phyloP scores from a whole-genome alignment of 805 yeast species.

The Candida suzukii region DNA sequence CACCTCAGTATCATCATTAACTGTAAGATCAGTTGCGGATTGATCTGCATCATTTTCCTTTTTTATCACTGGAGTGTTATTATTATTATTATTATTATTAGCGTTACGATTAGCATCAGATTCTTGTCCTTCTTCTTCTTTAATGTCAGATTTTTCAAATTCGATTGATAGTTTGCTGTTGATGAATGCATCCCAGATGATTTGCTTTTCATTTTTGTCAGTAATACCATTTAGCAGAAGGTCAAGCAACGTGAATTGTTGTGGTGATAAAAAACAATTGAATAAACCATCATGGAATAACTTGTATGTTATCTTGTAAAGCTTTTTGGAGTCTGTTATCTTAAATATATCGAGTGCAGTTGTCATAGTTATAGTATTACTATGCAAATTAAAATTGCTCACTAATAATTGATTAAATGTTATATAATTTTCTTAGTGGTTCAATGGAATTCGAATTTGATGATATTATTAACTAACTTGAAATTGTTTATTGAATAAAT shows the following conservation, averaged over 20 bases:
- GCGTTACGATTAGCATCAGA: no score
- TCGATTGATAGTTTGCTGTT: conserved; percentile 28
- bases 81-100: no score
- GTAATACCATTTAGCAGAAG: conserved; percentile 31
- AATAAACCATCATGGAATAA: conserved; percentile 33
- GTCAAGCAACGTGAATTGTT: conserved; percentile 45
- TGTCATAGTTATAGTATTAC: neutral
- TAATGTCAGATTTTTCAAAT: conserved; percentile 17
- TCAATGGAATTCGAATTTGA: no score
- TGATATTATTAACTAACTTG: no score
- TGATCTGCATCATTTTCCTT: conserved; percentile 3
- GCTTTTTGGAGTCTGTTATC: conserved; percentile 16
- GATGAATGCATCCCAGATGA: conserved; percentile 40
- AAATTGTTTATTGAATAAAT: no score
- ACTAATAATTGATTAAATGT: no score
- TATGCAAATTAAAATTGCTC: no score
- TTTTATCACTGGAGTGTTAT: neutral
- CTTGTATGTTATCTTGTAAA: conserved; percentile 28
- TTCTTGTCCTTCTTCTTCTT: neutral
- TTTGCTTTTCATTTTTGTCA: conserved; percentile 3
- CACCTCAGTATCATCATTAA: conserved; percentile 25
- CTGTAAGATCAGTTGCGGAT: neutral
- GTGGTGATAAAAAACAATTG: conserved; percentile 45
- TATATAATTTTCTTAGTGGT: no score
- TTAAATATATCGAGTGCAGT: conserved; percentile 10